These are phyloP conservation scores for Starmerella asiatica DNA, from an alignment of 805 yeast species.

Conservation along the genomic window DNA sequence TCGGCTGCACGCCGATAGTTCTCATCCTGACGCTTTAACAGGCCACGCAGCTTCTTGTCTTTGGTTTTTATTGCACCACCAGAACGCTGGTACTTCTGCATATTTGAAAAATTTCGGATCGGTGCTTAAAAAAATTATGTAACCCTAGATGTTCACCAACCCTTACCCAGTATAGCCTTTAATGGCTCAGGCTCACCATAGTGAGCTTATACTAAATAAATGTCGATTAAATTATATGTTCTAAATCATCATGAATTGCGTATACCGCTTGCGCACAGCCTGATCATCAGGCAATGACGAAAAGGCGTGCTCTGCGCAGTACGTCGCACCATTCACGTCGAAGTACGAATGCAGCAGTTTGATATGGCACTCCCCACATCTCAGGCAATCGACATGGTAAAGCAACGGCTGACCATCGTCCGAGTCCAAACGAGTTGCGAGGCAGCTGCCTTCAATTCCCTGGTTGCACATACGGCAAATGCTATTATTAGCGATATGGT, in stretches of 20 bases:
- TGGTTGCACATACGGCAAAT: conserved; percentile 53
- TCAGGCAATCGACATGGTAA: conserved; percentile 64
- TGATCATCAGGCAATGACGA: conserved; percentile 16
- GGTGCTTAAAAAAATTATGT: conserved; percentile 10
- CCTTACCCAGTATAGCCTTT: no score
- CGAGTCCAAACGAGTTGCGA: conserved; percentile 38
- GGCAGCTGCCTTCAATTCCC: conserved; percentile 84
- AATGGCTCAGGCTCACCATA: no score
- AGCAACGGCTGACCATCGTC: conserved; percentile 42
- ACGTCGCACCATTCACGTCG: conserved; percentile 24
- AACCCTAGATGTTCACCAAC: no score
- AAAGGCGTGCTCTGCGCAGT: conserved; percentile 29
- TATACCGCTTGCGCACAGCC: conserved; percentile 23
- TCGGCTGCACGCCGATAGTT: conserved; percentile 66
- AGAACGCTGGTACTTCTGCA: conserved; percentile 24
- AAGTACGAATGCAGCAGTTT: conserved; percentile 25
- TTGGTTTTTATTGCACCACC: conserved; percentile 53
- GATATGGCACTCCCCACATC: conserved; percentile 45
- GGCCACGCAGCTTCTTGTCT: conserved; percentile 18
- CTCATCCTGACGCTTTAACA: conserved; percentile 48
- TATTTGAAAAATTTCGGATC: background rate
- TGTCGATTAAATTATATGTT: background rate
- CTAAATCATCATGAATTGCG: conserved; percentile 24
- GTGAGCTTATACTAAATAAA: background rate
- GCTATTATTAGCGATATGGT: conserved; percentile 62